Conservation (phyloP, 2,329 filamentous ascomycete genomes). For the Ciborinia camelliae region DNA sequence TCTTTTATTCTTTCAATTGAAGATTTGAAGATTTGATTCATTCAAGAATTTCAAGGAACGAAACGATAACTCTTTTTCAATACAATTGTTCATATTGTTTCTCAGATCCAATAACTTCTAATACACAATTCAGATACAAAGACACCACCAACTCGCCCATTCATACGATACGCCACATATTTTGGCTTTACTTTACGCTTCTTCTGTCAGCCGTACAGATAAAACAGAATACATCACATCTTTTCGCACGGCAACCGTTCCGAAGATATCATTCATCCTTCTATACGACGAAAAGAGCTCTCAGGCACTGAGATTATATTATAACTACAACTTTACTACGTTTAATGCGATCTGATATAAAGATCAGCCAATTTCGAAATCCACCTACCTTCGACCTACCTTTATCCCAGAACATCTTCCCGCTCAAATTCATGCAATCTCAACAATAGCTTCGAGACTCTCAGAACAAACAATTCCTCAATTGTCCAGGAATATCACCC, state of each 20-base stretch:
- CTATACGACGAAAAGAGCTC: neutral
- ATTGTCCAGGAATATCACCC: neutral
- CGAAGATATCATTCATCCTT: neutral
- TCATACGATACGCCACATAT: neutral
- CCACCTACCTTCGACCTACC: neutral
- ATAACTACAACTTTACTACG: neutral
- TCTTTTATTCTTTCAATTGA: neutral
- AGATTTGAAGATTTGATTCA: too few relatives aligned
- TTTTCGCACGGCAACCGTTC: neutral
- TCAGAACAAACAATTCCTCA: neutral
- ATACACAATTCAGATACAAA: neutral
- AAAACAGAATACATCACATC: neutral
- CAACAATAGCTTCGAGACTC: neutral
- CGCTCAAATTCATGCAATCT: constrained; percentile 7
- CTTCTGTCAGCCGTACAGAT: neutral
- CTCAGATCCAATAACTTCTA: neutral
- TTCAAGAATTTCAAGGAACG: neutral
- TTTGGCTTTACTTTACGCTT: neutral
- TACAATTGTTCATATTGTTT: neutral
- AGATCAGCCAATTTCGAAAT: neutral
- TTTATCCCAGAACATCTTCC: neutral
- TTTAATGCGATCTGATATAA: neutral
- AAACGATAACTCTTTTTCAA: neutral
- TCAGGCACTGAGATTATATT: neutral
- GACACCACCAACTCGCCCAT: neutral